Evolutionary conservation across 305 asterid genomes (phyloP), one percentile per base, ranked within the genome.

Genomic region (Fraxinus xanthoxyloides): DNA sequence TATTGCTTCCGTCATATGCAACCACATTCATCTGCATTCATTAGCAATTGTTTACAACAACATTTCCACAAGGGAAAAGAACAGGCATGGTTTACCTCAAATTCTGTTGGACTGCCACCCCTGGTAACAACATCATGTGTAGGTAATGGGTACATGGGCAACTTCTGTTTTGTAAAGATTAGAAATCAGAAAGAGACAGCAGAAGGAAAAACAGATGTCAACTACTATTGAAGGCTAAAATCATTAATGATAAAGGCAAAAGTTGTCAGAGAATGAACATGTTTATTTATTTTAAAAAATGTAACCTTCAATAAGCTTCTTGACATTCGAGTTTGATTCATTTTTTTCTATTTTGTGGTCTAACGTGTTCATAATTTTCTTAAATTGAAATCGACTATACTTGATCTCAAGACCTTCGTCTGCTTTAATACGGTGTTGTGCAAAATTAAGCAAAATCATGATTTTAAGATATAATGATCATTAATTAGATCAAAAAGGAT

Each of bases 131-230:
- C 97, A 69, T 88, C 79, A 73, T 95, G 98, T 2, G 98, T 94
- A 4, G 99, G 99, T 82, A 95, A 82, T 1, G 99, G 98, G 43
- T 91, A 95, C 32, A 85, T 91, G 15, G 99, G 99, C 79, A 95
- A 65, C 23, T 82, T 93, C 98, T 90, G 82, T 32, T 72, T 38
- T 15, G 15, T 4, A 72, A 84, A 32, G 61, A 23, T 67, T 30
- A 12, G 3, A 67, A 26, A 67, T 19, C 13, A 59, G 12, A 59
- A 63, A 21, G 73, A 67, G 19, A 67, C 9, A 4, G 36, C 17
- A 28, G 3, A 67, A 67, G 19, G 38, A 12, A 23, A 59, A 26
- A 28, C 13, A 2, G n/a, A 24, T 3, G 2, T 28, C 34, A 28
- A 10, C 21, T 61, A 63, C 72, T 24, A 26, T 26, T 7, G 72